Percentiles rank a stretch among this genome's conserved stretches.
phyloP scores from a whole-genome alignment of 176 grass and related monocot species.

The Ensete glaucum region DNA sequence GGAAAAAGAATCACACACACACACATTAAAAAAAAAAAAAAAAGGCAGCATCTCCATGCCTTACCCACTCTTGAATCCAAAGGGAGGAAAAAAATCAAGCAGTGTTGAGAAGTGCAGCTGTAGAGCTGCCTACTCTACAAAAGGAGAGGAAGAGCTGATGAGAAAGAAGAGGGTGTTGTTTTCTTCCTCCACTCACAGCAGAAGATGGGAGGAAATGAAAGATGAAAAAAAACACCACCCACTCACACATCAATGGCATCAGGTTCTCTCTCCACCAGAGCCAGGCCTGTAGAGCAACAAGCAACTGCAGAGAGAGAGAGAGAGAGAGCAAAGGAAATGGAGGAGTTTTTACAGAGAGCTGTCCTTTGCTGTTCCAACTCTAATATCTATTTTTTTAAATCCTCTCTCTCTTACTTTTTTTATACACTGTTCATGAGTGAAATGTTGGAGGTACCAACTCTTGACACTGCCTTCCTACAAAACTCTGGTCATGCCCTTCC shows the following conservation, averaged over 20 bases:
- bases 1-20: background rate
- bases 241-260: constrained; percentile 9
- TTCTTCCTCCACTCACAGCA: background rate
- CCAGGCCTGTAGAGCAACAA: background rate
- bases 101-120: background rate
- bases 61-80: background rate
- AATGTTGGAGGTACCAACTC: background rate
- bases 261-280: constrained; percentile 11
- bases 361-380: background rate
- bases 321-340: background rate
- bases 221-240: constrained; percentile 5
- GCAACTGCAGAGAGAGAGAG: background rate
- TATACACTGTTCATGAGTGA: background rate
- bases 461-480: background rate
- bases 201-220: background rate
- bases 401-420: background rate
- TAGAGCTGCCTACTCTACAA: background rate
- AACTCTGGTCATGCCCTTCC: background rate
- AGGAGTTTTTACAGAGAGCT: background rate
- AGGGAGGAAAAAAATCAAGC: background rate
- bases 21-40: background rate
- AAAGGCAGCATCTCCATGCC: background rate
- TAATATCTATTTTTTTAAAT: background rate
- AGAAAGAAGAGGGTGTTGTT: background rate
- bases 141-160: background rate